Base-by-base conservation (phyloP, 495 filamentous ascomycete species). In the Penicillium salamii region DNA sequence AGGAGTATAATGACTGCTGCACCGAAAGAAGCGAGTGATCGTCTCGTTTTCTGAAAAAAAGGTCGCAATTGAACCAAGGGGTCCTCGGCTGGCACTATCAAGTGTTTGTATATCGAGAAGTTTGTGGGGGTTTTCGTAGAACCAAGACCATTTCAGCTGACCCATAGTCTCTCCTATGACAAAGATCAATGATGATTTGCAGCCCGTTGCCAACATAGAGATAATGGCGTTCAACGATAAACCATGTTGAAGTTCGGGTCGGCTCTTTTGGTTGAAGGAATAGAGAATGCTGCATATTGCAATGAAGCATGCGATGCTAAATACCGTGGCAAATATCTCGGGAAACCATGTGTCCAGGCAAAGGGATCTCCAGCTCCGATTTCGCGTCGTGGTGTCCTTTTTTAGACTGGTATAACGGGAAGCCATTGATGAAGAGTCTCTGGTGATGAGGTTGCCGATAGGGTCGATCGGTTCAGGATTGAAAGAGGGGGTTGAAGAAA, bases 61-160 rank as follows among this genome's bases (percentile, higher is more conserved):
- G 12, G 74, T 46, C 36, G 49, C 56, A 0, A 72, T 33, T 7
- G 63, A 60, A 1, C 73, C 71, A 50, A 59, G 62, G 0, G 69
- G 68, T 1, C 73, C 73, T 3, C 71, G 59, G 36, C 64, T 70
- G 0, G 73, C 70, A 14, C 58, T 54, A 38, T 74, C 70, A 38
- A 70, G 67, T 5, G 54, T 35, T 41, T 68, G 53, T 32, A 72
- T 55, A 3, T 56, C 52, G 5, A 52, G 12, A 2, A 76, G 43
- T 9, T 33, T 57, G 14, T 59, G 24, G 50, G 34, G 6, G 31
- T 45, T 18, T 51, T 3, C 23, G 23, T 26, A 49, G 36, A 69
- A 67, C 58, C 59, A 63, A 15, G 48, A 51, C 71, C 71, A 70
- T 58, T 71, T 73, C 24, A 71, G 41, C 46, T 75, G 68, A 15